A percentile compares a stretch with the other conserved stretches of the same genome.
phyloP scores from a whole-genome alignment of 148 eudicot species.

The Camellia granthamiana region DNA sequence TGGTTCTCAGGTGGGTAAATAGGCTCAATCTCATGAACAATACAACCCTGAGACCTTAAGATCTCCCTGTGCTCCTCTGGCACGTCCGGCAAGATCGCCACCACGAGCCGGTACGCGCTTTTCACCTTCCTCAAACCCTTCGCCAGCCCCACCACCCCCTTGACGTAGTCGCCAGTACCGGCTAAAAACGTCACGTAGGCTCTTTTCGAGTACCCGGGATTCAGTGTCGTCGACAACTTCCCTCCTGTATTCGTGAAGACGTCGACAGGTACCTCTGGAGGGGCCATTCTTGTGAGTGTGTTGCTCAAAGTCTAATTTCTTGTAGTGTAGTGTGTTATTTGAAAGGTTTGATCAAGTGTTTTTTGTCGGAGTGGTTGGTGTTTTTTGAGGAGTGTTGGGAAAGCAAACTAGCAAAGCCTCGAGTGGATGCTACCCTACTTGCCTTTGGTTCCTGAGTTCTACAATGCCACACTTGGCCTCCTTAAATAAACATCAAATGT shows the following conservation, averaged over 20 bases:
- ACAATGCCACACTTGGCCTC: background rate
- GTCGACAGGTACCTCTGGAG: background rate
- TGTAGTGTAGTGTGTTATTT: no score
- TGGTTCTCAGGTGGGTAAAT: constrained; percentile 41
- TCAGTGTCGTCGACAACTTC: background rate
- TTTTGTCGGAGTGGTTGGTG: background rate
- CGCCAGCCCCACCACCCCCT: constrained; percentile 51
- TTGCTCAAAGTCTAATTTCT: no score
- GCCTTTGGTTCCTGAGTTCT: background rate
- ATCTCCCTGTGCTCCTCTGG: constrained; percentile 41
- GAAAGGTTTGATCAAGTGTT: no score
- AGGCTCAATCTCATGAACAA: constrained; percentile 44
- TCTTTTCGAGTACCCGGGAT: constrained; percentile 13
- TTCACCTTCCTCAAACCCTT: constrained; percentile 39
- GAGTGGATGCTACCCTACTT: background rate
- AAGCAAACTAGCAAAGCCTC: background rate
- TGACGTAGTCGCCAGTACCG: constrained; percentile 43
- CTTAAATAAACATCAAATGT: constrained; percentile 12
- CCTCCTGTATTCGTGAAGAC: constrained; percentile 6
- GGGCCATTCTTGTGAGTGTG: background rate
- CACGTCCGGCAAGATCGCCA: constrained; percentile 46
- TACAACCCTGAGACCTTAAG: constrained; percentile 41
- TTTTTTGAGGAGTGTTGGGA: background rate
- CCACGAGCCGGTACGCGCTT: constrained; percentile 40
- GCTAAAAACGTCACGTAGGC: constrained; percentile 49